phyloP scores from a whole-genome alignment of 2,329 filamentous ascomycete species.

The Fusarium subtropicale region DNA sequence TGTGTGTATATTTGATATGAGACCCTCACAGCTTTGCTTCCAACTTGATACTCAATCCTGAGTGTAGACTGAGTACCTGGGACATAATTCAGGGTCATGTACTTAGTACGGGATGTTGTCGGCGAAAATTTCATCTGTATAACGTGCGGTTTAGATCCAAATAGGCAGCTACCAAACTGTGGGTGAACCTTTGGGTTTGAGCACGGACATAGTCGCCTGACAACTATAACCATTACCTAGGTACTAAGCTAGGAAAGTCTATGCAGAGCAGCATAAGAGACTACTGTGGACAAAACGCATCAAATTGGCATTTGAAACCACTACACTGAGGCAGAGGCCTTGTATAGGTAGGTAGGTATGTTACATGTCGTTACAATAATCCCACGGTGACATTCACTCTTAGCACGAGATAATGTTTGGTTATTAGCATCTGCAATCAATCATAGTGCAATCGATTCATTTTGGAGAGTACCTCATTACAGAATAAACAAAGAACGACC shows the following conservation, averaged over 20 bases:
- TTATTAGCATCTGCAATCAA: background rate
- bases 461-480: slow-evolving; percentile 32
- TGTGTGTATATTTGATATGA: background rate
- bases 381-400: background rate
- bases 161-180: background rate
- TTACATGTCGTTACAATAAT: background rate
- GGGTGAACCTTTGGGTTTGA: background rate
- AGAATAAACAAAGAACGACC: slow-evolving; percentile 34
- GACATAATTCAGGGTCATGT: too few species aligned
- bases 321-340: background rate
- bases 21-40: background rate
- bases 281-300: background rate
- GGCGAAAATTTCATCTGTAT: background rate
- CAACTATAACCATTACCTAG: background rate
- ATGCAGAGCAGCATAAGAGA: background rate
- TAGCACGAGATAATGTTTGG: background rate
- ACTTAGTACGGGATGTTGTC: too few species aligned
- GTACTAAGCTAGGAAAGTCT: background rate
- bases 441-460: slow-evolving; percentile 19
- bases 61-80: background rate
- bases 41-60: background rate
- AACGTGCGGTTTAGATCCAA: background rate
- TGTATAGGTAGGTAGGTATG: background rate
- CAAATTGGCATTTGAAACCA: background rate
- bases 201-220: background rate